Conservation (phyloP, 2,329 filamentous ascomycete species). For the Colletotrichum sp. region DNA sequence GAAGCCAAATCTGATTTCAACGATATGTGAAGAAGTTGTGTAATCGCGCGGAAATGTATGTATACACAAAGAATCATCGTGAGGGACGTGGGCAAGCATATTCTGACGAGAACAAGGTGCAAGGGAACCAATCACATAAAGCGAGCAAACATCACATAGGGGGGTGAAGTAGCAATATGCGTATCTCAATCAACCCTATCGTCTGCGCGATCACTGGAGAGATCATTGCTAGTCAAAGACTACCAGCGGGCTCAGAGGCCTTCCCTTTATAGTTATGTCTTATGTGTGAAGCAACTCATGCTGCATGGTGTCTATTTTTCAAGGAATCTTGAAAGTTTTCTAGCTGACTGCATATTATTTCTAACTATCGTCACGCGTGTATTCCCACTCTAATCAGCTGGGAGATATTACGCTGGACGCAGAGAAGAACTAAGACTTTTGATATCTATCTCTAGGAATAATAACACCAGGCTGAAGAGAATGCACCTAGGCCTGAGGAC, state of each 20-base stretch:
- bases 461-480: fast-evolving
- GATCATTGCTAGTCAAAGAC: not conserved
- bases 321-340: not conserved
- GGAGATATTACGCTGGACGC: not conserved
- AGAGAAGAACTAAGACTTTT: not conserved
- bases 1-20: not conserved
- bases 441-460: not conserved
- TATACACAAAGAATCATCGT: not conserved
- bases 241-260: not conserved
- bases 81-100: not conserved
- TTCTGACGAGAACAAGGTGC: not conserved
- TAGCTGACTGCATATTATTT: fast-evolving
- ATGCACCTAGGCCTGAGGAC: fast-evolving
- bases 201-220: not conserved
- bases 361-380: fast-evolving
- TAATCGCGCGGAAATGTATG: not conserved
- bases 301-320: not conserved
- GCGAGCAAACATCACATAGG: fast-evolving
- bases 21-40: fast-evolving
- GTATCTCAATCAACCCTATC: not conserved
- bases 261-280: not conserved
- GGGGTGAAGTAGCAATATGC: not conserved
- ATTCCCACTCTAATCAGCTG: not conserved
- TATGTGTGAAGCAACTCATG: not conserved
- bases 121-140: not conserved